A percentile compares a stretch with the other conserved stretches of the same genome.
phyloP scores from a whole-genome alignment of 2,329 filamentous ascomycete genomes.

The Beauveria sp. region DNA sequence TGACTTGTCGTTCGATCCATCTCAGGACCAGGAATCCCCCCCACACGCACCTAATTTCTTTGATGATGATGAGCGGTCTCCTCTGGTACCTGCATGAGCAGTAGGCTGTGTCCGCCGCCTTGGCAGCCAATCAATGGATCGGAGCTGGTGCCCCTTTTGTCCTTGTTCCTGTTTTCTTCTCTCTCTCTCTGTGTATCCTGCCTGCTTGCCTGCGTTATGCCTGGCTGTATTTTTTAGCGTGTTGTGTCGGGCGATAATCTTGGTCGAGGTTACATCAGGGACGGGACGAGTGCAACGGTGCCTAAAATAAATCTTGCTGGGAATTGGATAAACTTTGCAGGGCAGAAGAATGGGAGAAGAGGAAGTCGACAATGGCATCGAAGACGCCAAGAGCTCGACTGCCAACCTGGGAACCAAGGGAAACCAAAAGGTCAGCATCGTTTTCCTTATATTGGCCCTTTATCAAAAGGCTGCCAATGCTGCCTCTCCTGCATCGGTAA shows the following conservation, averaged over 20 bases:
- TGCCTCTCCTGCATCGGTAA: neutral
- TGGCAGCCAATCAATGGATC: neutral
- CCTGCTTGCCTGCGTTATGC: neutral
- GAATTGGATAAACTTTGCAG: neutral
- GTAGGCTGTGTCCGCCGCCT: neutral
- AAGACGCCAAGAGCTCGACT: neutral
- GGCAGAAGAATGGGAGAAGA: no score
- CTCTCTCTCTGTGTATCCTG: no score
- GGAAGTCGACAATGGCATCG: neutral
- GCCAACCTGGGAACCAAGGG: neutral
- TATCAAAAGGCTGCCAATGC: neutral
- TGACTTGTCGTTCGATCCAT: neutral
- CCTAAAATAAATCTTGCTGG: neutral
- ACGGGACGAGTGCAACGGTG: neutral
- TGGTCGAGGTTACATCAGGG: constrained; percentile 1
- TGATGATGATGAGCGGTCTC: constrained; percentile 7
- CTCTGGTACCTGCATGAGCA: constrained; percentile 9
- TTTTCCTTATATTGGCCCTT: neutral
- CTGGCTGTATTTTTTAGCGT: neutral
- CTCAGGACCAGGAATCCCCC: neutral
- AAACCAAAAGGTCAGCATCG: neutral
- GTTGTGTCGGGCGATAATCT: neutral
- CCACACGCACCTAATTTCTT: constrained; percentile 11
- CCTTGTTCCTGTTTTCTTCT: neutral
- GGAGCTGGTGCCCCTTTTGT: neutral